Base-by-base conservation (phyloP, 768 basidiomycete species). In the Suillus fuscotomentosus region DNA sequence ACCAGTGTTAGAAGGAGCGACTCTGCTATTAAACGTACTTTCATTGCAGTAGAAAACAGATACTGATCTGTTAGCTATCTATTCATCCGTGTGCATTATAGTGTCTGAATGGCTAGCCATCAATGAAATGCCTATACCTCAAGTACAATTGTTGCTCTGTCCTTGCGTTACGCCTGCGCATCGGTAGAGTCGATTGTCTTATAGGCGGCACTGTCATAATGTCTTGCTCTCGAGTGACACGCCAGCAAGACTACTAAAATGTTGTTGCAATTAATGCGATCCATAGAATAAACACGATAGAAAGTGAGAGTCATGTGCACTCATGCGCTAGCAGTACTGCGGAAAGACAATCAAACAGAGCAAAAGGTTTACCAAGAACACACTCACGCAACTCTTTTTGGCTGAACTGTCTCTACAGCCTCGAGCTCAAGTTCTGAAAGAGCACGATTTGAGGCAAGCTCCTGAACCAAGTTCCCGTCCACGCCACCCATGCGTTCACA, bases 401-500 rank as follows among this genome's bases (percentile, higher is more conserved):
- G 55, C 8, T 56, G 55, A 13, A 56, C 36, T 56, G 27, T 39
- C 50, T 51, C 63, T 55, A 63, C 48, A 22, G 10, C 14, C 24
- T 62, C 53, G 47, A 57, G 63, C 45, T 64, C 66, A 15, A 62
- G 62, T 15, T 65, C 61, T 22, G 59, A 10, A 22, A 24, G 65
- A 38, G 45, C 63, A 50, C 17, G 60, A 14, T 39, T 61, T 42
- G 39, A 43, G 27, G 41, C 51, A 38, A 47, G 57, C 43, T 24
- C 47, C 24, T 61, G 61, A 8, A 62, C 38, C 13, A 62, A 42
- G 10, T 70, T 63, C n/a, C 76, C 53, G 51, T 71, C 71, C 36
- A 60, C n/a, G 31, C 76, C 75, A 13, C 75, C 75, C 75, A 76
- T 73, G 31, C 62, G 69, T 24, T 76, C 73, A 60, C 73, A 73